Conservation (phyloP, 345 rosid genomes). For the Brassica nigra region DNA sequence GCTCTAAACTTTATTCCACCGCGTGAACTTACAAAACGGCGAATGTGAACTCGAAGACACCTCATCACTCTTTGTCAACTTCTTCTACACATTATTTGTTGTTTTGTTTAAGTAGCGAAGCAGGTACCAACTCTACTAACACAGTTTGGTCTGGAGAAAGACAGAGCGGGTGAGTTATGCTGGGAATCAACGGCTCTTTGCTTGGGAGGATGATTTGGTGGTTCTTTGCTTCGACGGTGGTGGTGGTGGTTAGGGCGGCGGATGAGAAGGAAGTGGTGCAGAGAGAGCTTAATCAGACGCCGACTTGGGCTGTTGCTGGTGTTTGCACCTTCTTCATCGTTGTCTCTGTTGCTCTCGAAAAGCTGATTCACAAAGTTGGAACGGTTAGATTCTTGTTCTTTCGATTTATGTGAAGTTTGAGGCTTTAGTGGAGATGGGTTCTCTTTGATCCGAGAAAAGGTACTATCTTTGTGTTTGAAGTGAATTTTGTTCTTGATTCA, state of each 20-base stretch:
- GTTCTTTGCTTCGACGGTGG: constrained; percentile 25
- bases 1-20: constrained; percentile 24
- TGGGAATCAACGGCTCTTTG: constrained; percentile 13
- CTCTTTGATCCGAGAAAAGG: neutral
- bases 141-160: neutral
- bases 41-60: constrained; percentile 38
- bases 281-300: constrained; percentile 75
- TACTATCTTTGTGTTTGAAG: constrained; percentile 17
- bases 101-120: constrained; percentile 25
- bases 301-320: constrained; percentile 93
- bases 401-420: neutral
- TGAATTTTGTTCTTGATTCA: constrained; percentile 39
- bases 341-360: constrained; percentile 73
- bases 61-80: constrained; percentile 21
- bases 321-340: constrained; percentile 79
- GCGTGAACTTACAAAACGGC: constrained; percentile 23
- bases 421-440: neutral
- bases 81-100: constrained; percentile 13
- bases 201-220: constrained; percentile 32
- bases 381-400: constrained; percentile 29
- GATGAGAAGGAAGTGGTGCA: constrained; percentile 28
- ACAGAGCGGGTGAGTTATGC: constrained; percentile 6
- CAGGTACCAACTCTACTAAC: constrained; percentile 18
- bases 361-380: constrained; percentile 75
- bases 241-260: constrained; percentile 42